Percentiles rank a stretch among this genome's conserved stretches.
Evolutionary conservation across 2,329 filamentous ascomycete genomes (phyloP).

Genomic region (Cercospora sesami): DNA sequence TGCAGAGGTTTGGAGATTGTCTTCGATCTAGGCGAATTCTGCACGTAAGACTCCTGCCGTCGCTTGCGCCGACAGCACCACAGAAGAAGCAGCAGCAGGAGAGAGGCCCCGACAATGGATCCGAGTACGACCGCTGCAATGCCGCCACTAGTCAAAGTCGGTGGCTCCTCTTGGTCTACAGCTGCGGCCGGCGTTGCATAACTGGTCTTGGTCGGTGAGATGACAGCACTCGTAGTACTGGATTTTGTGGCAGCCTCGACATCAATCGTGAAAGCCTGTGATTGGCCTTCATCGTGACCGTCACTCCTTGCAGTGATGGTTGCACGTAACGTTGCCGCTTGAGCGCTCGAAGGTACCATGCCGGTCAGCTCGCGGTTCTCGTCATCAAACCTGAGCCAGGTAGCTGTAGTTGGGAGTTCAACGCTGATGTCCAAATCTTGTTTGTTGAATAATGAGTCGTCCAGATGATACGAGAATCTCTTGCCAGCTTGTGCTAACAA

Average conservation of each 20-base stretch:
- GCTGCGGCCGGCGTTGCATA: constrained; percentile 6
- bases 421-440: constrained; percentile 47
- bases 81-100: constrained; percentile 31
- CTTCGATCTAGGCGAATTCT: constrained; percentile 33
- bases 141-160: constrained; percentile 23
- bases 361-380: constrained; percentile 50
- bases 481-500: constrained; percentile 53
- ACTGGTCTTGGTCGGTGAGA: constrained; percentile 5
- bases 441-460: constrained; percentile 45
- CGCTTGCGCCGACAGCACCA: constrained; percentile 32
- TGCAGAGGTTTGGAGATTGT: constrained; percentile 46
- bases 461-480: constrained; percentile 51
- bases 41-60: constrained; percentile 20
- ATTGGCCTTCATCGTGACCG: constrained; percentile 36
- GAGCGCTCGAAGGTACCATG: constrained; percentile 47
- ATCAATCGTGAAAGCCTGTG: constrained; percentile 48
- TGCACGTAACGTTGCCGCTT: constrained; percentile 44
- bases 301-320: constrained; percentile 46
- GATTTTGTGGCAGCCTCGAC: constrained; percentile 30
- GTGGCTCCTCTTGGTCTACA: background rate
- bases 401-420: constrained; percentile 45
- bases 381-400: constrained; percentile 54
- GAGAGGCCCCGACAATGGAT: constrained; percentile 32
- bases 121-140: constrained; percentile 41
- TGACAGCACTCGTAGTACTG: constrained; percentile 8